Conservation (phyloP, 2,329 filamentous ascomycete genomes). For the Raffaelea ambrosiae region DNA sequence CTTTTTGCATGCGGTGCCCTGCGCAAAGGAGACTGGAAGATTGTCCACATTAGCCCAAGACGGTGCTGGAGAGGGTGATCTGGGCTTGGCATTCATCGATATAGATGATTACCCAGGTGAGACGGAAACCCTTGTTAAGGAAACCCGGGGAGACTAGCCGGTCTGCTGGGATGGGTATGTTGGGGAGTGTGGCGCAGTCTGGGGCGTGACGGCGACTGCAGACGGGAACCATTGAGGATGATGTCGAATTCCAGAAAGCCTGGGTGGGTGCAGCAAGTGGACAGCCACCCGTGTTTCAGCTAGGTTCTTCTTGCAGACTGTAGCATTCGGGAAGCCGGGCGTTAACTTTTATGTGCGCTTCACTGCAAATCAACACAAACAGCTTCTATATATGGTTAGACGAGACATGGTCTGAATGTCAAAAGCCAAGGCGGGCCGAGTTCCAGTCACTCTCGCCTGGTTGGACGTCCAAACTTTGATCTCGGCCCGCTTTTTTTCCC, state of each 20-base stretch:
- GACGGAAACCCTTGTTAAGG: slow-evolving; percentile 25
- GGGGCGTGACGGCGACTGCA: slow-evolving; percentile 9
- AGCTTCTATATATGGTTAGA: too few species aligned
- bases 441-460: too few species aligned
- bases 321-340: too few species aligned
- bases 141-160: slow-evolving; percentile 21
- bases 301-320: too few species aligned
- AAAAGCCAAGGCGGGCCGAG: too few species aligned
- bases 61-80: slow-evolving; percentile 36
- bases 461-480: too few species aligned
- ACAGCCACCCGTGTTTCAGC: slow-evolving; percentile 1
- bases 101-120: slow-evolving; percentile 35
- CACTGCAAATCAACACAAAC: too few species aligned
- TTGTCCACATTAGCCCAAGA: slow-evolving; percentile 11
- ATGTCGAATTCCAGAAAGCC: slow-evolving; percentile 6
- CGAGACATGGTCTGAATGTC: too few species aligned
- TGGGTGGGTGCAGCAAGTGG: slow-evolving; percentile 10
- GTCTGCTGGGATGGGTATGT: slow-evolving; percentile 15
- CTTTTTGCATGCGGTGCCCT: slow-evolving; percentile 24
- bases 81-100: slow-evolving; percentile 42
- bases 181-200: slow-evolving; percentile 8
- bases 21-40: slow-evolving; percentile 27
- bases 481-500: too few species aligned
- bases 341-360: too few species aligned
- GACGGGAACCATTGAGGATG: slow-evolving; percentile 10